Base-by-base conservation (phyloP, 768 basidiomycete genomes). In the Tylopilus intermedius region DNA sequence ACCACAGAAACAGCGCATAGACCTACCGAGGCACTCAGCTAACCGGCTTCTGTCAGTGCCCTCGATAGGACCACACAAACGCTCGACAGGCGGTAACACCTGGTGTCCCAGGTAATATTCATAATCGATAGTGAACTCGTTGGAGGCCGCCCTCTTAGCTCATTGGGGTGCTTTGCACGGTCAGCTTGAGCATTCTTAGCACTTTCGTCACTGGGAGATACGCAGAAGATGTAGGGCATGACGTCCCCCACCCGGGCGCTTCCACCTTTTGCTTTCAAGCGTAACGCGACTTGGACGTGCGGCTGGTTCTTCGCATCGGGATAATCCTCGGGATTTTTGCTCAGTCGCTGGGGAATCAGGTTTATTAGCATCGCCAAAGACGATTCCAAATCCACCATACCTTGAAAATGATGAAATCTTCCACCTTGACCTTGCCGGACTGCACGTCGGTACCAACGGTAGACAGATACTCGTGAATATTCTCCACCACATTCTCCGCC, bases 311-410 rank as follows among this genome's bases (percentile, higher is more conserved):
- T 97, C 7, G 83, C 88, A 65, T 98, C 95, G 0, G 95, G 94
- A 65, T 97, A 99, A 62, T 96, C 94, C 61, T 95, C 90, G 0
- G 95, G 95, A 56, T 91, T 91, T 74, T 97, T 98, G 13, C 96
- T 91, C 50, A 99, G 76, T 50, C 96, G 88, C 93, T 96, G 63
- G 22, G 24, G 32, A 29, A 45, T 29, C 33, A 8, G 26, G 1
- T 48, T 22, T 26, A 46, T 51, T 40, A 38, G 10, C 8, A 18
- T 41, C 43, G 11, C 26, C 18, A 43, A 35, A 37, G 8, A 37
- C 2, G 8, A 2, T 14, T 7, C 4, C 30, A 9, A 22, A n/a
- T 8, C 3, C 1, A 0, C 56, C 75, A 5, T 32, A 93, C 93
- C 80, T 99, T 99, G 78, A 81, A 84, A 63, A 99, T 82, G 62